Percentiles rank a stretch among this genome's conserved stretches.
Evolutionary conservation across 768 basidiomycete species (phyloP).

Genomic region (Agaricus subrufescens): DNA sequence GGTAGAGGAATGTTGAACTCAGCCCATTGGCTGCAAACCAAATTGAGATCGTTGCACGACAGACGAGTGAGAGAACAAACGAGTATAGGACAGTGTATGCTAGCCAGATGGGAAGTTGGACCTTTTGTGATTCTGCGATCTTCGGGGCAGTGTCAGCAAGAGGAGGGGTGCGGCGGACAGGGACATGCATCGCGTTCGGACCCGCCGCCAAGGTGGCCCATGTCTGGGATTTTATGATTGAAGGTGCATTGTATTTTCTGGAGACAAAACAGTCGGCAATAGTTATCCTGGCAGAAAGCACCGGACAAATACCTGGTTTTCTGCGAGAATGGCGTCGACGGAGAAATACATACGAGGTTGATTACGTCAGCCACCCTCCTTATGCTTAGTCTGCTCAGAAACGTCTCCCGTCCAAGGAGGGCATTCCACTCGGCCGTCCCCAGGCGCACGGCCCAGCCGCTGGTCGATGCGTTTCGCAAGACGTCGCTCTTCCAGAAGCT

Average conservation of each 20-base stretch:
- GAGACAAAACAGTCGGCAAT: background rate
- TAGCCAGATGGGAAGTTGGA: constrained; percentile 88
- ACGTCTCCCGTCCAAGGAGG: constrained; percentile 6
- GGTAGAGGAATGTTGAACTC: constrained; percentile 81
- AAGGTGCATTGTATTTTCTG: constrained; percentile 95
- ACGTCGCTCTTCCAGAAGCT: constrained; percentile 45
- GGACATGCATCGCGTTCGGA: constrained; percentile 72
- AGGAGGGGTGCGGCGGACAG: background rate
- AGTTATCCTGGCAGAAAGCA: background rate
- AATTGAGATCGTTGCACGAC: background rate
- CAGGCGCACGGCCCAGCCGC: constrained; percentile 6
- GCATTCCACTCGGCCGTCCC: constrained; percentile 11
- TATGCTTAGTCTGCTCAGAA: constrained; percentile 5
- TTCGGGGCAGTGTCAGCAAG: constrained; percentile 23
- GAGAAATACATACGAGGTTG: constrained; percentile 87
- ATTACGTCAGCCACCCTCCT: constrained; percentile 12
- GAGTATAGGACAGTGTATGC: constrained; percentile 82
- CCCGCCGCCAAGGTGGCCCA: constrained; percentile 89
- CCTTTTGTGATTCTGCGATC: constrained; percentile 75
- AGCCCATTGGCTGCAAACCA: constrained; percentile 66
- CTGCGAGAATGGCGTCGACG: constrained; percentile 85
- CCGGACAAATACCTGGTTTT: constrained; percentile 64
- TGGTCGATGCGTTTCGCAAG: constrained; percentile 26
- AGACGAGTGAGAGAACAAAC: constrained; percentile 32
- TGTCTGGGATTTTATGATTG: constrained; percentile 74